Evolutionary conservation across 2,329 filamentous ascomycete genomes (phyloP), one percentile per base, ranked within the genome.

Genomic region (Periconia digitata): DNA sequence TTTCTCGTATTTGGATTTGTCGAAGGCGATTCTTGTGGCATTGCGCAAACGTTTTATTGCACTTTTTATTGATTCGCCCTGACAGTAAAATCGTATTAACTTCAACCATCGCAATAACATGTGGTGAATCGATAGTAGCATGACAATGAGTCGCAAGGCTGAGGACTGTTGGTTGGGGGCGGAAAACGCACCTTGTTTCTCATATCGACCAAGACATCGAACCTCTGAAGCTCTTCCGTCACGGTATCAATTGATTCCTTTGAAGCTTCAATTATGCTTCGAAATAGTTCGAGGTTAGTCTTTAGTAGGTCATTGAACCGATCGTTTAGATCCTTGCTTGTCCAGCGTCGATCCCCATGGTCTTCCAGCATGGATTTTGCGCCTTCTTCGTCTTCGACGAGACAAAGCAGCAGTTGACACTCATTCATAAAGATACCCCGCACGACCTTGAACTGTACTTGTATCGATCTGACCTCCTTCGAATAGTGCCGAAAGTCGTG

Each of bases 361-460:
- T 60, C 50, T 3, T 55, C 49, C n/a, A 63, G 23, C 58, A 61
- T 63, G 18, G 47, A 38, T 27, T 57, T 51, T 3, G 47, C 46
- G 0, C 41, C 50, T 10, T 49, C 44, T 7, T 60, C 57, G 15
- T 55, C 55, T 10, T 59, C 53, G 0, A 59, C 44, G 0, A 53
- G 44, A 12, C 53, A 46, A 15, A 65, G 40, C 7, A 64, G 24
- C 5, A 63, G 41, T 12, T 56, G 54, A 17, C 59, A 56, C 44
- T 65, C 56, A 15, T 63, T 63, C 6, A 51, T 42, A 34, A 63
- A 65, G 8, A 59, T 58, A 5, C 50, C 46, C 18, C 55, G 51
- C 2, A 51, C 49, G 3, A 56, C 48, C 16, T 49, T 51, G 2
- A 65, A 46, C 20, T 55, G 54, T 2, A 50, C 18, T 8, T 51